Evolutionary conservation across 2,329 filamentous ascomycete genomes (phyloP), one percentile per base, ranked within the genome.

Genomic region (Neonectria ditissima): DNA sequence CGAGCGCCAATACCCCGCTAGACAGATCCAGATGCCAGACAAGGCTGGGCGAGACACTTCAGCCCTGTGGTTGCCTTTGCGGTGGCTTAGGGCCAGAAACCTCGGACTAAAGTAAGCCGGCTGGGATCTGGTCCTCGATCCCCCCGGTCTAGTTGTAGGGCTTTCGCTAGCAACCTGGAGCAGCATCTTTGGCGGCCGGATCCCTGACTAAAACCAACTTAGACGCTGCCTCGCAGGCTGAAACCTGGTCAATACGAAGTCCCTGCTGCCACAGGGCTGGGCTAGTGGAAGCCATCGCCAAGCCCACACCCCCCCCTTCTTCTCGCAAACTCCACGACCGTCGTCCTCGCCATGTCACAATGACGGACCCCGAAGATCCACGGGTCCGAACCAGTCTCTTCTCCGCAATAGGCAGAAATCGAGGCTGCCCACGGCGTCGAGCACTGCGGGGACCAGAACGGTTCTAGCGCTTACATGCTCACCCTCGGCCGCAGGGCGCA

Each of bases 391-490:
- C 24, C n/a, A n/a, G 39, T 45, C 43, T 45, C 11, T 14, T 28
- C 47, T 50, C 28, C 47, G 47, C 28, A 50, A 50, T n/a, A 50
- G 47, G 28, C 47, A 50, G 47, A 32, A 11, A 13, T 22, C n/a
- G 28, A 50, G 26, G 47, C 47, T 50, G 47, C 47, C 34, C 14
- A 28, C 22, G 4, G 44, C n/a, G 44, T 13, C 47, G 47, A 50
- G 26, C 28, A 32, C 14, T 32, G 47, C 26, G 47, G 28, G 44
- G 47, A 34, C 55, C 50, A 34, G 43, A 53, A 56, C 24, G 45
- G 62, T 64, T 64, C 62, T 64, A 60, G 62, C 52, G 61, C 61
- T 63, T 55, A 64, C 60, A 50, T 55, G 56, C 62, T 57, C 44
- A 55, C 59, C 59, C 43, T 34, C 13, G 20, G 32, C 16, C 44